Base-by-base conservation (phyloP, 257 asterid genomes). In the Nicotiana sylvestris region DNA sequence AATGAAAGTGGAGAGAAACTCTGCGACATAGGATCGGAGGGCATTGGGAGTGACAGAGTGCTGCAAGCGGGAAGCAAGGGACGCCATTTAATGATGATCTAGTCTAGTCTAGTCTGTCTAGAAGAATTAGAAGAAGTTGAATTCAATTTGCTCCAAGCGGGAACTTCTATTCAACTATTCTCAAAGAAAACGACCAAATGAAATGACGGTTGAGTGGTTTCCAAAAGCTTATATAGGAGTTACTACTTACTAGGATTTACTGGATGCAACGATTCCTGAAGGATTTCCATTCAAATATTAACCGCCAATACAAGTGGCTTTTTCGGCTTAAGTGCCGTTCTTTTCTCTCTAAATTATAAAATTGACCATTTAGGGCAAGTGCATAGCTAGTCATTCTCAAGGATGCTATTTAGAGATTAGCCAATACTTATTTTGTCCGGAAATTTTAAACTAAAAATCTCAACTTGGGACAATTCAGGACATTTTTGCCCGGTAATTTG, bases 11-110 rank as follows among this genome's bases (percentile, higher is more conserved):
- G 99, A 93, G 35, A 95, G 84, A 83, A 91, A 95, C 90, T 95
- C 99, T 0, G 99, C 99, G n/a, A 95, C 84, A 78, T 95, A 95
- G 3, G 99, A 87, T 87, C 97, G 30, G 30, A 92, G 91, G 32
- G 99, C 98, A 56, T 83, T 15, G 60, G 96, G 87, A 7, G 91
- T 86, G 61, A 92, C 62, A 18, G 88, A 88, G 86, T 92, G 97
- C 68, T 87, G 86, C 80, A 95, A 39, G 6, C 97, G 93, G 64
- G 95, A 84, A 67, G 88, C 87, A 4, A 95, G 84, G 2, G 96
- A 86, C 58, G 92, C 95, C 99, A 95, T 94, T 86, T 79, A 39
- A n/a, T 3, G 13, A 4, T 68, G 0, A n/a, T 82, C 21, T 21
- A 21, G 21, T 21, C 21, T 21, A 21, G 21, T 21, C 21, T 21